Evolutionary conservation across 2,329 filamentous ascomycete genomes (phyloP), one percentile per base, ranked within the genome.

Genomic region (Ophiostoma tasmaniense): DNA sequence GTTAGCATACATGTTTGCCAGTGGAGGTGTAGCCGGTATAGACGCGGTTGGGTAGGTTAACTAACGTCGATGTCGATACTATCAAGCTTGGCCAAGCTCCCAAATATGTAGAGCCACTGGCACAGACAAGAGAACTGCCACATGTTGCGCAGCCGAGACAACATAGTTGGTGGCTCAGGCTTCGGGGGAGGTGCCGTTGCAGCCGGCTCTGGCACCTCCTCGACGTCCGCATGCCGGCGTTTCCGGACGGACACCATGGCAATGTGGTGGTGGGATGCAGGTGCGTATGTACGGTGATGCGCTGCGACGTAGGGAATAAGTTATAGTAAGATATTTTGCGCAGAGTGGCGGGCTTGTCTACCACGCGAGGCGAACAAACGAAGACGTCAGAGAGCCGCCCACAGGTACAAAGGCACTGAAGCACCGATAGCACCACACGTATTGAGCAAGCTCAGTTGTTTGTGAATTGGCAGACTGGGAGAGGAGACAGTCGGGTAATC

Each of bases 121-220:
- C 90, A 93, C 8, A 98, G 81, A 75, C 93, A 94, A 71, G 94
- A 92, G 79, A 98, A 97, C 78, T 97, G 91, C 93, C 94, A 98
- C 84, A 91, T 93, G 77, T 91, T 95, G 72, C 94, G 88, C 73
- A 98, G 85, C 73, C 84, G 88, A 70, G 87, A 81, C 35, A 96
- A 82, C 68, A 87, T 74, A 3, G 80, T 77, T 1, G 74, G 73
- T 70, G 78, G 76, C 28, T 76, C 22, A 5, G 39, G 22, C 20
- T 20, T 30, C 7, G 25, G 28, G 22, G 28, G 10, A 7, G 64
- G 42, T 8, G 64, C 39, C 64, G 64, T 10, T 8, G 37, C n/a
- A 65, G 64, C 37, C 13, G 66, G 30, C 52, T 67, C 33, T 20
- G 66, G 39, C 3, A 52, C 39, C 20, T 61, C 22, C 35, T 67